Conservation (phyloP, 352 stramenopile genomes). For the Thalassiosira livingstoniorum region DNA sequence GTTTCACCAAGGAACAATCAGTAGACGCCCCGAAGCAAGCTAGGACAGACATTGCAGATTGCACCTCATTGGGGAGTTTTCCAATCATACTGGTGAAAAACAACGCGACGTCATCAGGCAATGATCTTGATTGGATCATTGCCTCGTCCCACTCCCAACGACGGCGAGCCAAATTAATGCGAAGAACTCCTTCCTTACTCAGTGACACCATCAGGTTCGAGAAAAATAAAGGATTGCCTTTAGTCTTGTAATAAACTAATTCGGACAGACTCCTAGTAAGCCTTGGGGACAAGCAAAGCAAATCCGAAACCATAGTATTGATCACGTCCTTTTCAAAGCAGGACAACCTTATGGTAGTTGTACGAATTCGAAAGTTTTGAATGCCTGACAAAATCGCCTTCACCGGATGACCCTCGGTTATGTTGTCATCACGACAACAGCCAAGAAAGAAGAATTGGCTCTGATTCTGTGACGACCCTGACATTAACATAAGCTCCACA, state of each 20-base stretch:
- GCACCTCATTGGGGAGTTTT: background rate
- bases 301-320: conserved; percentile 26
- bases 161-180: conserved; percentile 3
- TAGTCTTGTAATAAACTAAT: conserved; percentile 21
- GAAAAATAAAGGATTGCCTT: conserved; percentile 33
- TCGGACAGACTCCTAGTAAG: conserved; percentile 2
- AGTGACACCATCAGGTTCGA: conserved; percentile 15
- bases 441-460: conserved; percentile 27
- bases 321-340: background rate
- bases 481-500: conserved; percentile 4
- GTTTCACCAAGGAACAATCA: background rate
- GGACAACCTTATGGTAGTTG: background rate
- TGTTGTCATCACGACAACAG: conserved; percentile 1
- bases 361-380: background rate
- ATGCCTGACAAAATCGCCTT: background rate
- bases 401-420: background rate
- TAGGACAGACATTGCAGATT: background rate
- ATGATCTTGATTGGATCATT: conserved; percentile 17
- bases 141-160: conserved; percentile 27
- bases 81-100: background rate
- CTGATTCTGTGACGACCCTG: background rate
- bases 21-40: background rate
- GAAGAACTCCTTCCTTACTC: background rate
- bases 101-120: background rate
- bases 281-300: conserved; percentile 6